A percentile compares a stretch with the other conserved stretches of the same genome.
These are phyloP conservation scores for Termitomyces heimii DNA, from an alignment of 768 basidiomycete genomes.

Conservation along the genomic window DNA sequence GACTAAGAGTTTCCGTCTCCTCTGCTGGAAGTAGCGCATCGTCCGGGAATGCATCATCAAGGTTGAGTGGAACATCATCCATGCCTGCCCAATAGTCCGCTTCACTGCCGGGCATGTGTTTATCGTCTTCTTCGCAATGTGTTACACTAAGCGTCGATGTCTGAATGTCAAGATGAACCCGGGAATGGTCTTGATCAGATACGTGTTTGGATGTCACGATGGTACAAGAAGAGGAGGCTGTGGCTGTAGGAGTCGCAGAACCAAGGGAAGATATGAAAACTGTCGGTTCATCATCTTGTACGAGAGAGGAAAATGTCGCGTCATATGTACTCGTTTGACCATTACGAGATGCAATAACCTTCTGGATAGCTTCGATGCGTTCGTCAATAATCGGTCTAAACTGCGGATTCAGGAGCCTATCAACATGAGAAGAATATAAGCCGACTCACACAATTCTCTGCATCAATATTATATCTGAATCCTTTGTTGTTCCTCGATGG, in stretches of 20 bases:
- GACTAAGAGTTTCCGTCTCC: slow-evolving; percentile 12
- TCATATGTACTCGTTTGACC: not conserved
- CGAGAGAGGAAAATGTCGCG: not conserved
- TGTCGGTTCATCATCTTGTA: not conserved
- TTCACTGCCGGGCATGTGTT: slow-evolving; percentile 31
- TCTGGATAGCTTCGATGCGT: slow-evolving; percentile 33
- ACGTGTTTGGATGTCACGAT: not conserved
- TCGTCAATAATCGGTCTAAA: slow-evolving; percentile 30
- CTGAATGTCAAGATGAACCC: not conserved
- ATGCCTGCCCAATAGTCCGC: slow-evolving; percentile 42
- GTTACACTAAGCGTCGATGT: not conserved
- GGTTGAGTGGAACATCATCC: slow-evolving; percentile 32
- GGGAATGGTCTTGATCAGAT: not conserved
- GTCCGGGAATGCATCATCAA: slow-evolving; percentile 21
- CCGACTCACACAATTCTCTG: slow-evolving; percentile 32
- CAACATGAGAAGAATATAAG: not conserved
- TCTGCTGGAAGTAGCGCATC: slow-evolving; percentile 11
- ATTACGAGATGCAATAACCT: slow-evolving; percentile 23
- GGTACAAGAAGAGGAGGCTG: not conserved
- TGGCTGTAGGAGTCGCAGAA: not conserved
- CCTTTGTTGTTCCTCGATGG: slow-evolving; percentile 13
- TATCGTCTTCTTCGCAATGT: slow-evolving; percentile 11
- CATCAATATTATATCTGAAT: slow-evolving; percentile 34
- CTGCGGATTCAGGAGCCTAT: not conserved
- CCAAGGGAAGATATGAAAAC: not conserved